phyloP scores from a whole-genome alignment of 805 yeast genomes.

The Ogataea trehalophila region DNA sequence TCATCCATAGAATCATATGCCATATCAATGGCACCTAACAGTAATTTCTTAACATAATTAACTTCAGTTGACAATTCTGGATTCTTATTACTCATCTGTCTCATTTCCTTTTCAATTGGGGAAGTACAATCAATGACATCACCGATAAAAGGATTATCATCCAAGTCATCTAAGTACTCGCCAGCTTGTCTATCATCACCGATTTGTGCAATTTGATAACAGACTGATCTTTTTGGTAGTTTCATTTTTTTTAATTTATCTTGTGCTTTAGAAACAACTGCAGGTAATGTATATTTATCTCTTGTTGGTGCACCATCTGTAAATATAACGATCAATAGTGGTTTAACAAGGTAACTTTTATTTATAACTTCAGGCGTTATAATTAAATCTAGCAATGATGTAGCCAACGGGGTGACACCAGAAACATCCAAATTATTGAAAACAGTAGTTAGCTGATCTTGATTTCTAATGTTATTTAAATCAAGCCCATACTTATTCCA shows the following conservation, averaged over 20 bases:
- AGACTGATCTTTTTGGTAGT: slow-evolving; percentile 13
- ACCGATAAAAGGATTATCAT: slow-evolving; percentile 15
- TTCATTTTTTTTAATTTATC: slow-evolving; percentile 6
- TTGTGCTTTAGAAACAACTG: slow-evolving; percentile 13
- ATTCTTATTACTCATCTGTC: slow-evolving; percentile 17
- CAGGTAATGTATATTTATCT: slow-evolving; percentile 10
- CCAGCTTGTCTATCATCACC: slow-evolving; percentile 19
- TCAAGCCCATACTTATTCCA: slow-evolving; percentile 8
- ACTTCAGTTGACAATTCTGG: slow-evolving; percentile 21
- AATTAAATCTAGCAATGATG: slow-evolving; percentile 14
- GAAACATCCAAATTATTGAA: slow-evolving; percentile 13
- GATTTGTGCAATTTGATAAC: slow-evolving; percentile 24
- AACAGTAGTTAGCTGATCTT: slow-evolving; percentile 12
- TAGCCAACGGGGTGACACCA: slow-evolving; percentile 22
- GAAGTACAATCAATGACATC: slow-evolving; percentile 26
- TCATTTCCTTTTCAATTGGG: slow-evolving; percentile 20
- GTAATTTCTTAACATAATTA: slow-evolving; percentile 21
- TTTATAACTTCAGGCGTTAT: slow-evolving; percentile 16
- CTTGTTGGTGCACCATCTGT: slow-evolving; percentile 24
- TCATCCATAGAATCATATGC: slow-evolving; percentile 25
- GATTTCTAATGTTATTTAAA: slow-evolving; percentile 14
- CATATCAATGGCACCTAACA: slow-evolving; percentile 22
- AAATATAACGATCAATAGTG: slow-evolving; percentile 17
- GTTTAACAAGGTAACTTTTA: slow-evolving; percentile 10
- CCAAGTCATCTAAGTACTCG: slow-evolving; percentile 19